Evolutionary conservation across 352 stramenopile species (phyloP), one percentile per base, ranked within the genome.

Genomic region (Globisporangium recalcitrans): DNA sequence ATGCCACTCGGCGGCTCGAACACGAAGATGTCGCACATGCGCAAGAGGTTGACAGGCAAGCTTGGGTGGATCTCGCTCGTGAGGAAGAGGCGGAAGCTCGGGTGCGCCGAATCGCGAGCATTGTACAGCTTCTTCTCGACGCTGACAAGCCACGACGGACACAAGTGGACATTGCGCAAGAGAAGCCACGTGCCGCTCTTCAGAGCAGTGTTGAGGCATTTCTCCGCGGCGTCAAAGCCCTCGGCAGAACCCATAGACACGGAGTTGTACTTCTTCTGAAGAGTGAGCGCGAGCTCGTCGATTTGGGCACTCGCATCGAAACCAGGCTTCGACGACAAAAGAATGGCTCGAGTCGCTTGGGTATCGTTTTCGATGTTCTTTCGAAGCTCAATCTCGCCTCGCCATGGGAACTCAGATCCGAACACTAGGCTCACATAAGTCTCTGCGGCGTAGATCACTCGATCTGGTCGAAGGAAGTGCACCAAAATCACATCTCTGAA

Each of bases 111-210:
- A 13, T 91, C 82, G 13, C 85, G 84, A 11, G 82, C 79, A 44
- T 87, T 93, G 68, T 97, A 96, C 2, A 99, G 79, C 71, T 95
- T 98, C 75, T 99, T 99, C 64, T 99, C 97, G 19, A 99, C 82
- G 19, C 80, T 89, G 22, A 89, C 83, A 9, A 99, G 84, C 97
- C 97, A 99, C 38, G 89, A 93, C n/a, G 94, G 86, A 64, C 97
- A 99, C 44, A 99, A 74, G 72, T 99, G 98, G 24, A 98, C 93
- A 80, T 99, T 99, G 42, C 98, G 97, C 60, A 99, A 77, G 69
- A 99, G 82, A 11, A 99, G 82, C 97, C 97, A 99, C 27, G 82
- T 96, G 38, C 98, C 98, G 55, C 90, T 86, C 72, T 98, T 98
- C 8, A 97, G 75, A n/a, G 96, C 97, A 42, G 88, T 90, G 48